A percentile compares a stretch with the other conserved stretches of the same genome.
Conservation (phyloP, 2,329 filamentous ascomycete genomes). For the Colletotrichum tropicale region DNA sequence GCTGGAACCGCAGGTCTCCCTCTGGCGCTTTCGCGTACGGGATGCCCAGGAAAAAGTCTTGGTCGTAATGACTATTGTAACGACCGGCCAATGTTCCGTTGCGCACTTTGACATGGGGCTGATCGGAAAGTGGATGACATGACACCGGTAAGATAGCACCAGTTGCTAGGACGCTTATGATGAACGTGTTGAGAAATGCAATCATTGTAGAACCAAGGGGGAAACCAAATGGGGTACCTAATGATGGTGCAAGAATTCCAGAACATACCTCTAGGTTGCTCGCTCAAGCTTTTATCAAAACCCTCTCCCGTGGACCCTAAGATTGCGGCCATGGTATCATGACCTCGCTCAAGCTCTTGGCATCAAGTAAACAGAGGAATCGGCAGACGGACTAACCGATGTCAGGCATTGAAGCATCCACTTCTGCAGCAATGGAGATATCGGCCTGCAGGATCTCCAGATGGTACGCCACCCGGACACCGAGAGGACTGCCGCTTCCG, state of each 20-base stretch:
- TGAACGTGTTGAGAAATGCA: background rate
- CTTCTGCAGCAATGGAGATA: background rate
- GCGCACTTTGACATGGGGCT: background rate
- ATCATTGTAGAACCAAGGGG: background rate
- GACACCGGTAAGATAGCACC: background rate
- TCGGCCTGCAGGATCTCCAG: background rate
- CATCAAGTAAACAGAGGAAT: background rate
- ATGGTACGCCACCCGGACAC: background rate
- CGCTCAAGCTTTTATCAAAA: background rate
- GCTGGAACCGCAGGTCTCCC: background rate
- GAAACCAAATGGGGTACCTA: background rate
- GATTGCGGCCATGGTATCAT: background rate
- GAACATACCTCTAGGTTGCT: background rate
- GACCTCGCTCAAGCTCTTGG: background rate
- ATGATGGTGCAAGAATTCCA: fast-evolving
- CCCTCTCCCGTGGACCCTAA: background rate
- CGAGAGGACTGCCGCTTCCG: background rate
- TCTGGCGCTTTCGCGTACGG: conserved; percentile 45
- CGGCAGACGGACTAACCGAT: background rate
- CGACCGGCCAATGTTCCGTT: background rate
- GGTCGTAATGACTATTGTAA: background rate
- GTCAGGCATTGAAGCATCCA: background rate
- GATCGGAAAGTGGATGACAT: background rate
- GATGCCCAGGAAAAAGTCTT: conserved; percentile 50
- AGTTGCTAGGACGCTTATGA: background rate